Base-by-base conservation (phyloP, 108 stramenopile genomes). In the Conticribra weissflogii region DNA sequence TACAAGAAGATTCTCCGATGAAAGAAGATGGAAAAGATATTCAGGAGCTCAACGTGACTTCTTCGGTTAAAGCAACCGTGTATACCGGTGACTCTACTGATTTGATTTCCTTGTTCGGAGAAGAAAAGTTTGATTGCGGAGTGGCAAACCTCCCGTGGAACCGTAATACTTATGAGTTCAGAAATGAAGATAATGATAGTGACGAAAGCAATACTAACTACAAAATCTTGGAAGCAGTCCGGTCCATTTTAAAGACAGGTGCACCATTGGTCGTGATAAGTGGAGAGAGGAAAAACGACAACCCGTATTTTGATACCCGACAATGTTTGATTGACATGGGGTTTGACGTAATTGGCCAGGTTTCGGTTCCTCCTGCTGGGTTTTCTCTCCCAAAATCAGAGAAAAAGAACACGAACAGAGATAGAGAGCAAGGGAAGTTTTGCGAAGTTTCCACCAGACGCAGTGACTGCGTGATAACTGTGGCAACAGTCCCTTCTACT, bases 81-180 rank as follows among this genome's bases (percentile, higher is more conserved):
- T 44, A 30, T 45, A n/a, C 46, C 27, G 59, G 27, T 45, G 60
- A 69, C 52, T 59, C 66, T 4, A 52, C 24, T 27, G 18, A 45
- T 23, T 54, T 68, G 8, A 22, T 22, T 19, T 19, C 63, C 9
- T 46, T 23, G 21, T 36, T 32, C n/a, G 47, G 25, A 25, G 45
- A 21, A 12, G 19, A 22, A 41, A 23, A 14, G 41, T 85, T 68
- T 71, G 78, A 82, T 67, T 86, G 85, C 49, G 85, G 83, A 14
- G 83, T 85, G 45, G 54, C 84, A 17, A 90, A 87, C 71, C 60
- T 90, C 5, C 89, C 89, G 1, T 90, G 89, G 89, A 81, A 80
- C 34, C 76, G 81, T 0, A 82, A 74, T 49, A 72, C 66, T 5
- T 63, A 51, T 46, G 70, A 65, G 36, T 60, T 51, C 48, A 12